Conservation (phyloP, 257 asterid species). For the Buddleja alternifolia region DNA sequence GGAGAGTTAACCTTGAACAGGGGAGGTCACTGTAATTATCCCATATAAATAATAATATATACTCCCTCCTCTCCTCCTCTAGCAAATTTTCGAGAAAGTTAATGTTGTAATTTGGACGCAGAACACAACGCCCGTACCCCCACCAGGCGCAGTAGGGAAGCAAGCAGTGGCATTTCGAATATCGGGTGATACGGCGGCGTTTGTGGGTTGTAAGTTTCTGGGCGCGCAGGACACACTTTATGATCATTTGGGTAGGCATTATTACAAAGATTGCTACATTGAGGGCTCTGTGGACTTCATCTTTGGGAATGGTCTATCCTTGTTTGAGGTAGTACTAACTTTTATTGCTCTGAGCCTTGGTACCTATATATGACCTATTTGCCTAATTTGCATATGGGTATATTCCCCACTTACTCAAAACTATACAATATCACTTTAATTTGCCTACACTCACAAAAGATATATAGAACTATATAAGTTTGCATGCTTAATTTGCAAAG, state of each 20-base stretch:
- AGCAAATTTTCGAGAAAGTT: too few relatives aligned
- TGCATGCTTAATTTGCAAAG: too few relatives aligned
- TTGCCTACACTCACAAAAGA: too few relatives aligned
- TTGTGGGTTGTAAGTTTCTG: constrained; percentile 75
- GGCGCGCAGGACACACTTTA: constrained; percentile 95
- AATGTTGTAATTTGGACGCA: constrained; percentile 35
- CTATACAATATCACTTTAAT: too few relatives aligned
- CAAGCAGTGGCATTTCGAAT: constrained; percentile 93
- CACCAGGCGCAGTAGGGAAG: constrained; percentile 81
- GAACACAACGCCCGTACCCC: constrained; percentile 87
- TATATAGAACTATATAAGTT: too few relatives aligned
- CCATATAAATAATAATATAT: too few relatives aligned
- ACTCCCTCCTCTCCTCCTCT: background rate
- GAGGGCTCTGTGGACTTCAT: constrained; percentile 96
- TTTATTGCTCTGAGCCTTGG: too few relatives aligned
- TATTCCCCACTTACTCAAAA: too few relatives aligned
- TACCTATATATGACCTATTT: too few relatives aligned
- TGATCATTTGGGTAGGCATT: constrained; percentile 86
- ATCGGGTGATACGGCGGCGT: constrained; percentile 85
- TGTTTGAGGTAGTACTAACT: constrained; percentile 83
- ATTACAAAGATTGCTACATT: constrained; percentile 85
- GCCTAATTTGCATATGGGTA: too few relatives aligned
- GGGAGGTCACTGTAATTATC: too few relatives aligned
- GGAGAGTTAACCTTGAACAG: too few relatives aligned
- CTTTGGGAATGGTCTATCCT: constrained; percentile 84